A percentile compares a stretch with the other conserved stretches of the same genome.
These are phyloP conservation scores for Lanmaoa rubissima DNA, from an alignment of 768 basidiomycete species.

Conservation along the genomic window DNA sequence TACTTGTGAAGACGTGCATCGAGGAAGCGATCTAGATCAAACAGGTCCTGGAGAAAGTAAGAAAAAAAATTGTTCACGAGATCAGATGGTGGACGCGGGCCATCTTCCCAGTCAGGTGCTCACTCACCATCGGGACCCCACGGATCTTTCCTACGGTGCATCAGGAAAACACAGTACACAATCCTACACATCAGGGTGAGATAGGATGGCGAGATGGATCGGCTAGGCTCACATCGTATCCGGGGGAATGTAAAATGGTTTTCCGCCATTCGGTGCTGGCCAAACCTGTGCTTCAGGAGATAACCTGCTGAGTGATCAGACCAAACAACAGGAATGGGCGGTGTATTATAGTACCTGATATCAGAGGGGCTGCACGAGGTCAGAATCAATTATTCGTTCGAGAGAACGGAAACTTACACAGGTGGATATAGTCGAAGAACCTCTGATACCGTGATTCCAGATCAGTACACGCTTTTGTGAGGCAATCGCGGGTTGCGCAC, in stretches of 20 bases:
- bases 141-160: constrained; percentile 38
- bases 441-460: constrained; percentile 15
- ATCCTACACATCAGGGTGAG: constrained; percentile 3
- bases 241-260: constrained; percentile 54
- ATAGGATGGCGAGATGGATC: background rate
- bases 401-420: constrained; percentile 18
- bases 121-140: constrained; percentile 40
- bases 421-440: constrained; percentile 33
- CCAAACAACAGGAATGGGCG: no score
- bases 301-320: constrained; percentile 15
- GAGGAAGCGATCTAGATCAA: constrained; percentile 66
- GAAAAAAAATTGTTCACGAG: background rate
- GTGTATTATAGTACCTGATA: constrained; percentile 14
- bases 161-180: constrained; percentile 27
- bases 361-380: constrained; percentile 19
- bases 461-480: background rate
- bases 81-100: background rate
- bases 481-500: constrained; percentile 29
- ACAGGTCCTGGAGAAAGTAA: constrained; percentile 29
- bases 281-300: constrained; percentile 15
- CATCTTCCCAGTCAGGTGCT: background rate
- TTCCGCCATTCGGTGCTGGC: constrained; percentile 30
- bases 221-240: constrained; percentile 23
- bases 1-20: constrained; percentile 55
- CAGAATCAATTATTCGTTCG: background rate